Evolutionary conservation across 2,329 filamentous ascomycete genomes (phyloP).

Genomic region (Emmonsia crescens): DNA sequence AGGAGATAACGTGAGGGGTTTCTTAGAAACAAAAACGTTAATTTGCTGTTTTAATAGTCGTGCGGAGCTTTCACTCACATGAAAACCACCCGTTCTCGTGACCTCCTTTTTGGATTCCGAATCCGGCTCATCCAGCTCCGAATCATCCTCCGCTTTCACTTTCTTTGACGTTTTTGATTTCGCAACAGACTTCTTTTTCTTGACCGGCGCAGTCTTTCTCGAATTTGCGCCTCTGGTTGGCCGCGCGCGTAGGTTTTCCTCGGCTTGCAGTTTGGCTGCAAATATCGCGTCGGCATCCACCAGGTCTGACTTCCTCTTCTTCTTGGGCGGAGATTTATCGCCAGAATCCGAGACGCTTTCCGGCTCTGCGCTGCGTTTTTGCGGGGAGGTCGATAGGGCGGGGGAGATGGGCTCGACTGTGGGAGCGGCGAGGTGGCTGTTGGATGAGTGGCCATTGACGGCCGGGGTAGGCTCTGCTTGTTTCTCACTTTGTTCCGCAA

Average conservation of each 20-base stretch:
- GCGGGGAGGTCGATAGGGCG: slow-evolving; percentile 25
- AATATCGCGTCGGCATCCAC: slow-evolving; percentile 75
- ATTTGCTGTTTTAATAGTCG: not conserved
- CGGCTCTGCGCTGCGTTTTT: slow-evolving; percentile 33
- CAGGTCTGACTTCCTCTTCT: slow-evolving; percentile 53
- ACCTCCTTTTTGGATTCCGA: slow-evolving; percentile 49
- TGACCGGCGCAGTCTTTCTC: slow-evolving; percentile 47
- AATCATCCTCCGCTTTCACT: slow-evolving; percentile 68
- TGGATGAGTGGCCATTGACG: slow-evolving; percentile 27
- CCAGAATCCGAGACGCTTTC: slow-evolving; percentile 30
- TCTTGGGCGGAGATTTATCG: slow-evolving; percentile 43
- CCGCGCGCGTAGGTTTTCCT: slow-evolving; percentile 69
- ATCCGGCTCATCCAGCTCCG: slow-evolving; percentile 58
- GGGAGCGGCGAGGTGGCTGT: slow-evolving; percentile 14
- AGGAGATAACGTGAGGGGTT: slow-evolving; percentile 37
- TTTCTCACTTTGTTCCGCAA: slow-evolving; percentile 36
- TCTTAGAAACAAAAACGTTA: slow-evolving; percentile 19
- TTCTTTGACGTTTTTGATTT: slow-evolving; percentile 50
- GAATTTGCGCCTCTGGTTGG: slow-evolving; percentile 63
- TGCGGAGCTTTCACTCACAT: slow-evolving; percentile 41
- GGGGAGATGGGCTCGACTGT: slow-evolving; percentile 22
- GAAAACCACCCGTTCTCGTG: slow-evolving; percentile 78
- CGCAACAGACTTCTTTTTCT: slow-evolving; percentile 52
- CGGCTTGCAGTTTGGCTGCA: slow-evolving; percentile 79
- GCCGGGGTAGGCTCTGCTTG: slow-evolving; percentile 12